phyloP scores from a whole-genome alignment of 345 rosid genomes.

The Gossypium ekmanianum region DNA sequence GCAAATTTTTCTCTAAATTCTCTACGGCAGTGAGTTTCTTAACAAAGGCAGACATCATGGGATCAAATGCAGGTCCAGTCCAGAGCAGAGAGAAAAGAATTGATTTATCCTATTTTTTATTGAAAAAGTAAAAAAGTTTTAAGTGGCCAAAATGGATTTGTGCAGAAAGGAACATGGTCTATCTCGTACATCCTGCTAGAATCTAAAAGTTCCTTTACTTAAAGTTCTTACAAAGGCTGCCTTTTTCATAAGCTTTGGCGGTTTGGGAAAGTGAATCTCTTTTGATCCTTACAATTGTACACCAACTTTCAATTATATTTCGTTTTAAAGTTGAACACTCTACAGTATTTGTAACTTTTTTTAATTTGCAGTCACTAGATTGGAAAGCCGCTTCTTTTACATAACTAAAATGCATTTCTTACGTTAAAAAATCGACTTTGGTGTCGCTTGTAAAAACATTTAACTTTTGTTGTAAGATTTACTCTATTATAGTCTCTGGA shows the following conservation, averaged over 20 bases:
- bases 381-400: neutral
- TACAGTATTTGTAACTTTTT: neutral
- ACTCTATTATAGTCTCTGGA: neutral
- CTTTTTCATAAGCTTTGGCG: slow-evolving; percentile 17
- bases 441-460: neutral
- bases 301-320: slow-evolving; percentile 13
- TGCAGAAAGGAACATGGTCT: slow-evolving; percentile 10
- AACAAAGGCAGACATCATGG: slow-evolving; percentile 40
- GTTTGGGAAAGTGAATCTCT: slow-evolving; percentile 16
- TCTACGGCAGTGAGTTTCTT: slow-evolving; percentile 23
- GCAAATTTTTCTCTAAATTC: slow-evolving; percentile 17
- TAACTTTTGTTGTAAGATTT: neutral
- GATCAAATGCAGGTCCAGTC: slow-evolving; percentile 39
- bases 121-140: neutral
- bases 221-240: neutral
- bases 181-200: neutral
- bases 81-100: neutral
- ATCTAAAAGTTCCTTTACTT: slow-evolving; percentile 1
- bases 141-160: slow-evolving; percentile 6
- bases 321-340: neutral
- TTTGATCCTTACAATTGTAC: slow-evolving; percentile 19
- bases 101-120: slow-evolving; percentile 4
- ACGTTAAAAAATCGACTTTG: neutral
- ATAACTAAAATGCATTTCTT: neutral
- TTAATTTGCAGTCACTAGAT: neutral